Percentiles rank a stretch among this genome's conserved stretches.
Evolutionary conservation across 140 eudicot species (phyloP).

Genomic region (Stevia rebaudiana): DNA sequence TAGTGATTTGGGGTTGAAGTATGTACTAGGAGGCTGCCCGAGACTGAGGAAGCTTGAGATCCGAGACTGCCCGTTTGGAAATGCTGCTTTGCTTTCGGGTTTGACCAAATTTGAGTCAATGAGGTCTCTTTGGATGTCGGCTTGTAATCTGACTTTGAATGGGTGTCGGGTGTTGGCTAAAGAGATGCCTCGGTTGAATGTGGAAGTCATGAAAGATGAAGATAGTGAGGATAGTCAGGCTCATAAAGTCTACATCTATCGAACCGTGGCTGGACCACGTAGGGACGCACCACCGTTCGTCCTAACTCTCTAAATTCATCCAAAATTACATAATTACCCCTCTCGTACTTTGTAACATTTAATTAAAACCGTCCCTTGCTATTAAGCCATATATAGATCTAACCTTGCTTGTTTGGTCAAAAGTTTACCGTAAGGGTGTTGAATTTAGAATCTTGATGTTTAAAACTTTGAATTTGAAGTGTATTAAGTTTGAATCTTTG

Average conservation of each 20-base stretch:
- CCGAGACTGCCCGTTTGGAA: conserved; percentile 78
- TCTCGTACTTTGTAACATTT: conserved; percentile 13
- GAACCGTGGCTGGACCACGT: conserved; percentile 71
- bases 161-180: conserved; percentile 51
- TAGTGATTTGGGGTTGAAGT: conserved; percentile 60
- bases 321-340: conserved; percentile 10
- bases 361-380: background rate
- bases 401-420: background rate
- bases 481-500: conserved; percentile 11
- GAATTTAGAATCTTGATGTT: conserved; percentile 14
- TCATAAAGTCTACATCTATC: conserved; percentile 57
- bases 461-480: background rate
- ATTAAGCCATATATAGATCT: conserved; percentile 18
- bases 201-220: conserved; percentile 65
- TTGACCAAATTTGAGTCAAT: conserved; percentile 48
- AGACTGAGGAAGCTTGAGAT: conserved; percentile 60
- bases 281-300: conserved; percentile 71
- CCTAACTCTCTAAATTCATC: conserved; percentile 37
- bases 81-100: conserved; percentile 55
- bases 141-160: conserved; percentile 50
- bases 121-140: conserved; percentile 87
- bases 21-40: conserved; percentile 57
- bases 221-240: conserved; percentile 41
- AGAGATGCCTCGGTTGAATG: conserved; percentile 54
- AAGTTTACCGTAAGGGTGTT: conserved; percentile 10